phyloP scores from a whole-genome alignment of 768 basidiomycete species.

The Pisolithus microcarpus region DNA sequence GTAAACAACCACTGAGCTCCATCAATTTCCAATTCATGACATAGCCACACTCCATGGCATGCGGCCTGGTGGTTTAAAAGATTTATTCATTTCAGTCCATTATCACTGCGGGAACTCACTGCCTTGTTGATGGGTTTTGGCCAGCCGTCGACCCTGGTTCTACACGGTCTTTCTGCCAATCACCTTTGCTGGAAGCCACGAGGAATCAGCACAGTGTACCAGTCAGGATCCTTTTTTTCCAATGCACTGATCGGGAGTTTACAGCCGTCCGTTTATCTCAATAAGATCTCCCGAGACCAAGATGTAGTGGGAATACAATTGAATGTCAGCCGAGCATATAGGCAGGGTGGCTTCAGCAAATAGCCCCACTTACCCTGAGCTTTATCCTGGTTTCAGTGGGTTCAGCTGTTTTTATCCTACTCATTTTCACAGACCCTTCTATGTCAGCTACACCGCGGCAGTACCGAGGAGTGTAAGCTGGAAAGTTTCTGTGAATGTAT shows the following conservation, averaged over 20 bases:
- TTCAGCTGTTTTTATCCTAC: not conserved
- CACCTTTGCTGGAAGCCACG: not conserved
- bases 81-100: too few relatives aligned
- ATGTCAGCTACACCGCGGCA: not conserved
- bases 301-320: not conserved
- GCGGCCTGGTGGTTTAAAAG: too few relatives aligned
- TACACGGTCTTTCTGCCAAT: not conserved
- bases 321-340: not conserved
- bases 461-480: not conserved
- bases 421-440: conserved; percentile 1
- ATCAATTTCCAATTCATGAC: not conserved
- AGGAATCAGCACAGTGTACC: too few relatives aligned
- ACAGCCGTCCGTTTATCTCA: not conserved
- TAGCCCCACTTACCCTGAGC: not conserved
- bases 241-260: not conserved
- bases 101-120: not conserved
- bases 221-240: not conserved
- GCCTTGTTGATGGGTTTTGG: not conserved
- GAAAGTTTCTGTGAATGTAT: not conserved
- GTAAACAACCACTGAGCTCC: not conserved
- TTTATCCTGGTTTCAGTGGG: not conserved
- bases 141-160: not conserved
- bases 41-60: not conserved
- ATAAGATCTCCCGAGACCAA: not conserved
- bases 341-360: not conserved